These are phyloP conservation scores for Aureobasidium sp. DNA, from an alignment of 2,329 filamentous ascomycete species.

Conservation along the genomic window DNA sequence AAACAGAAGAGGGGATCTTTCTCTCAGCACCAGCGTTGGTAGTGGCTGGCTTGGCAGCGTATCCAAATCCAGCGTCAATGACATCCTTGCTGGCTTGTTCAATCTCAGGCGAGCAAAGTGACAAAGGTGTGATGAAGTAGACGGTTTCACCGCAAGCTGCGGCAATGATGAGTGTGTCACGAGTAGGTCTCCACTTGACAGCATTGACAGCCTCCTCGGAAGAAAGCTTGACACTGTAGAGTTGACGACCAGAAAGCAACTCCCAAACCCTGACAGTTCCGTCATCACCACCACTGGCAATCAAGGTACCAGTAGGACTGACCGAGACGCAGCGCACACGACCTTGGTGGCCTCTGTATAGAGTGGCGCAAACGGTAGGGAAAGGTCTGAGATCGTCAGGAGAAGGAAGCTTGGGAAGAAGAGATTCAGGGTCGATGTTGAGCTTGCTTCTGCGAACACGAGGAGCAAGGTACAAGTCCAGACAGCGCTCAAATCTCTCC, in stretches of 20 bases:
- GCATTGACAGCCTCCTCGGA: constrained; percentile 72
- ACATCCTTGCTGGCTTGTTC: constrained; percentile 67
- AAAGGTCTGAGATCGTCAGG: constrained; percentile 93
- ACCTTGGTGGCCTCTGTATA: constrained; percentile 82
- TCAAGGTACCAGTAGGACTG: constrained; percentile 74
- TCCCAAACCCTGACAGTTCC: constrained; percentile 89
- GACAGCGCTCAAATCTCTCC: constrained; percentile 88
- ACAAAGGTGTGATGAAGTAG: constrained; percentile 65
- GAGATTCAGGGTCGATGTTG: constrained; percentile 89
- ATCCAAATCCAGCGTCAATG: constrained; percentile 85
- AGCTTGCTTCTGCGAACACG: constrained; percentile 86
- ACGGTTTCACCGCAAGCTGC: constrained; percentile 78
- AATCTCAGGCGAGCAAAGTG: constrained; percentile 37
- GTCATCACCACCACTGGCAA: constrained; percentile 91
- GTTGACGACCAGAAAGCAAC: constrained; percentile 72
- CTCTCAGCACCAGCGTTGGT: constrained; percentile 45
- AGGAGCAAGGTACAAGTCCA: constrained; percentile 92
- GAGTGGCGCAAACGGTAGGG: constrained; percentile 78
- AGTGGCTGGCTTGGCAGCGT: constrained; percentile 58
- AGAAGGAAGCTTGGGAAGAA: constrained; percentile 85
- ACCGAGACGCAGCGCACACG: constrained; percentile 77
- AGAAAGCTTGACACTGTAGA: constrained; percentile 75
- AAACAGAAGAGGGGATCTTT: constrained; percentile 71
- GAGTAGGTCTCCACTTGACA: constrained; percentile 81
- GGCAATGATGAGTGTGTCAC: constrained; percentile 71